Evolutionary conservation across 768 basidiomycete genomes (phyloP), one percentile per base, ranked within the genome.

Genomic region (Auricularia sp.): DNA sequence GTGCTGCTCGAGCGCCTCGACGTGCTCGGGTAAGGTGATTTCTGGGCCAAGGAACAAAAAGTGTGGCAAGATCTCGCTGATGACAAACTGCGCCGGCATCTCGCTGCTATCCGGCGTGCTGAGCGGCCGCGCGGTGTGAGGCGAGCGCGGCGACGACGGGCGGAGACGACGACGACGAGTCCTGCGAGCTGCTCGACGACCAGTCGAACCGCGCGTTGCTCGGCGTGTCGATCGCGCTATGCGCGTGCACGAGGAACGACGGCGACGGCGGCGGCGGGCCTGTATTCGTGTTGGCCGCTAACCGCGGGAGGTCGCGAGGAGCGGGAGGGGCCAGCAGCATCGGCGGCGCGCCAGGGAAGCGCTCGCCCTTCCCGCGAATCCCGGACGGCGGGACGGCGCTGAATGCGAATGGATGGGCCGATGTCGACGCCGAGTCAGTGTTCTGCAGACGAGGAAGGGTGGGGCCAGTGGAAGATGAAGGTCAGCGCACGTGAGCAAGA

Each of bases 41-140:
- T 98, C 95, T 0, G 95, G 92, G 1, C 95, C 95, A 37, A 98
- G 82, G 75, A 85, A 98, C 34, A 98, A 78, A 76, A 97, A 97
- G 65, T 85, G 83, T 2, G 95, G 94, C 2, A 98, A 79, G 68
- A 98, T 97, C 21, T 89, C 90, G 16, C 94, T 96, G 44, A 97
- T 85, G 24, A 81, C 77, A 73, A 97, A 98, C 3, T 73, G 54
- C 24, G 11, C 13, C 2, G 54, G 74, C 21, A 56, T 56, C 54
- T 56, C 54, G 13, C 13, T 8, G 54, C 54, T 56, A 21, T 56
- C 54, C 13, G 54, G 54, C 2, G 54, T 29, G 24, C 54, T 56
- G 13, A 18, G 8, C 24, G 54, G 54, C 8, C 54, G 54, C n/a
- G 54, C 54, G 8, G 54, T 56, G 54, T 21, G 54, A 21, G 42